Base-by-base conservation (phyloP, 176 grass and related monocot genomes). In the Triticum dicoccoides region DNA sequence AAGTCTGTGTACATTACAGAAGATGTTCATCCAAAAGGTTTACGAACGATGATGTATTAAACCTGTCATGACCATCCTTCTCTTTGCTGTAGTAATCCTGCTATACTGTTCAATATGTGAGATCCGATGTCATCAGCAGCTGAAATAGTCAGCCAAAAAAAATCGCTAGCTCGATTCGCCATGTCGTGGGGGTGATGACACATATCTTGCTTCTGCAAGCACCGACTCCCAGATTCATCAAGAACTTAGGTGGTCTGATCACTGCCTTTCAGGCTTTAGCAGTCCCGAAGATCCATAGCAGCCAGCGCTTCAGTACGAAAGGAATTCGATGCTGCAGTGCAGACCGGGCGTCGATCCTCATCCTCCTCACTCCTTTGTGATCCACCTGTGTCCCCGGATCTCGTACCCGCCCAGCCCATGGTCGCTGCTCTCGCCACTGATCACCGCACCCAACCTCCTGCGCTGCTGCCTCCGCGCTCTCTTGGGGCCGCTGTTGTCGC, bases 381-480 rank as follows among this genome's bases (percentile, higher is more conserved):
- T 75, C 95, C 95, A 98, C 74, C 95, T 84, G 49, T 75, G 87
- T 15, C 95, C 95, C 56, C 80, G 54, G 65, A 93, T 82, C 80
- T 95, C 87, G 67, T 87, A 98, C 52, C 89, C 83, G 15, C 91
- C 93, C 27, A 86, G 68, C 63, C 88, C 80, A 1, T 90, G 83
- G 78, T 93, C 93, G 4, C 93, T 98, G 79, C 80, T 92, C 41
- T 98, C 91, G 74, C 96, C 96, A 7, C 82, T 79, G 13, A 80
- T 95, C 78, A 83, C 93, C 51, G 80, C 69, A 2, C 83, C 93
- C 11, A 84, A 92, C 86, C 84, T 89, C 84, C 79, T 90, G 38
- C 86, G 85, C 20, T 93, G 91, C 62, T 93, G 91, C 73, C 83
- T 92, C 69, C 86, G 83, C 42, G 83, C 75, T 67, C 83, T 87